Evolutionary conservation across 352 stramenopile species (phyloP), one percentile per base, ranked within the genome.

Genomic region (Lagenidium giganteum): DNA sequence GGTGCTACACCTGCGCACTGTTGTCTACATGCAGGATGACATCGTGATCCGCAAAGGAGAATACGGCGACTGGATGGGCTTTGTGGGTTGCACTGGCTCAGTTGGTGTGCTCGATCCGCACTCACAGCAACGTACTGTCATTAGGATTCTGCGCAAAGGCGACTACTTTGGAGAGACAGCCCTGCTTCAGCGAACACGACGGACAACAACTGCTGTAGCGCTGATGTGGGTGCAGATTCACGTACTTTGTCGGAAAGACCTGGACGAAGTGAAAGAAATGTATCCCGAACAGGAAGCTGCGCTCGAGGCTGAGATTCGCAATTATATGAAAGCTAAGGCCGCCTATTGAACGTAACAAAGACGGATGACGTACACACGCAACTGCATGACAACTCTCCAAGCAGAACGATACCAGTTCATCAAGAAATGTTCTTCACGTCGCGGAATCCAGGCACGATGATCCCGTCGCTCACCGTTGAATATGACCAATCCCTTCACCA

Each of bases 81-180:
- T 84, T 38, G 78, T 83, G 29, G 69, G 69, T 13, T 78, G 63
- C 14, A 80, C 69, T 39, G 71, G 70, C 1, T 63, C 61, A 3
- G 68, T 82, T 8, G 69, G 66, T 4, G 51, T 84, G 11, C 46
- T 84, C 2, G 69, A 79, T 27, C 69, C 69, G n/a, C 57, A 44
- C 6, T 57, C 61, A 0, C 18, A 61, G 11, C 47, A 24, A 21
- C 52, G 59, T 18, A 64, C 64, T 26, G 65, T 84, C 22, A 77
- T 82, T 6, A 44, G 67, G 16, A 77, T 82, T 20, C 55, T 84
- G 34, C 65, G 63, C 17, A 74, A 78, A 29, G 71, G 71, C 13
- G 68, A 84, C 22, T 84, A 83, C 50, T 79, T 84, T 39, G 71
- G 71, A 4, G 71, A 84, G 29, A 83, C 83, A 65, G 66, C 68